Evolutionary conservation across 805 yeast genomes (phyloP).

Genomic region (Myxozyma sirexii): DNA sequence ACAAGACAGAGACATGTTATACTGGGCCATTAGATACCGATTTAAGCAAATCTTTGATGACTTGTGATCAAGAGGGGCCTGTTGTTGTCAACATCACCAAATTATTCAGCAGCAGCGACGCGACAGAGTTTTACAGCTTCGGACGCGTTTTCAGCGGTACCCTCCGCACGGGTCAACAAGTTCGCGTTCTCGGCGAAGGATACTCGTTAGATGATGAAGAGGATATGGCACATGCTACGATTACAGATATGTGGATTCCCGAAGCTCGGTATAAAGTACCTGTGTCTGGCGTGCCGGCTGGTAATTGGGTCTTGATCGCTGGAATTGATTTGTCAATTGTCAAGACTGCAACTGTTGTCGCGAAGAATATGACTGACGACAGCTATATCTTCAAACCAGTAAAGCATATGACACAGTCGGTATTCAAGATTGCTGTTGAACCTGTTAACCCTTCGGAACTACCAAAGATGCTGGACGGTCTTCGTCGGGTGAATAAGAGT

Average conservation of each 20-base stretch:
- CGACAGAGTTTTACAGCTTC: constrained; percentile 56
- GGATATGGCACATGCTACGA: constrained; percentile 48
- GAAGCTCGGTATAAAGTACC: constrained; percentile 72
- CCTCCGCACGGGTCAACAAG: constrained; percentile 50
- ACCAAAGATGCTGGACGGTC: constrained; percentile 70
- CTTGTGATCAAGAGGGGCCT: constrained; percentile 49
- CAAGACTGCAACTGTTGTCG: constrained; percentile 62
- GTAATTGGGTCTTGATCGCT: constrained; percentile 66
- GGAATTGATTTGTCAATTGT: constrained; percentile 62
- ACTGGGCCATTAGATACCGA: constrained; percentile 41
- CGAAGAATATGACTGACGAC: constrained; percentile 38
- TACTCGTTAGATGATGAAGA: constrained; percentile 54
- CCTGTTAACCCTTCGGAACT: constrained; percentile 78
- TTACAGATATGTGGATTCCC: constrained; percentile 50
- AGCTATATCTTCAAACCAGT: constrained; percentile 47
- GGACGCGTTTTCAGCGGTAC: constrained; percentile 67
- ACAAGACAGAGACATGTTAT: constrained; percentile 34
- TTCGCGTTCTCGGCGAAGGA: constrained; percentile 61
- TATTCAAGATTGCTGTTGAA: constrained; percentile 80
- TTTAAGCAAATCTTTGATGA: constrained; percentile 35
- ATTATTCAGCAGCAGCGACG: constrained; percentile 58
- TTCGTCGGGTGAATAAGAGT: constrained; percentile 61
- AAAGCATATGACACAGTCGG: constrained; percentile 55
- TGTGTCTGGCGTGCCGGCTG: constrained; percentile 58
- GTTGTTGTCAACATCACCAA: constrained; percentile 60